Evolutionary conservation across 1,284 basidiomycete species (phyloP), one percentile per base, ranked within the genome.

Genomic region (Amylostereum areolatum): DNA sequence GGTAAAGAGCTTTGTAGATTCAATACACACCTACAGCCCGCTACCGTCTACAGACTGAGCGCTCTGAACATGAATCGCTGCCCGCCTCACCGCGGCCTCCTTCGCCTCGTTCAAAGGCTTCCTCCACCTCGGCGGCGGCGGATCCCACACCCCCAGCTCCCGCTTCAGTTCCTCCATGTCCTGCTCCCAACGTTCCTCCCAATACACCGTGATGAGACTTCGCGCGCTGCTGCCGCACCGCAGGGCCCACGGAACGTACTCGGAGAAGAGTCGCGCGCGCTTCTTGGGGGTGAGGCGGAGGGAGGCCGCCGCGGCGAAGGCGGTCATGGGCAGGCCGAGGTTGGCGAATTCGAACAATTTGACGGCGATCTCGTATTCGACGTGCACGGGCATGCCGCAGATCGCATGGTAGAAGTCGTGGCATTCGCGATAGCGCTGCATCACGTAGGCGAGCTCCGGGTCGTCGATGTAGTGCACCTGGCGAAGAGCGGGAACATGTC

Each of bases 351-450:
- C 96, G 63, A 99, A 94, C 57, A 85, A 89, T 67, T 99, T 99
- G 66, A 99, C 82, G 1, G 94, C 89, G n/a, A 98, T 80, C 67
- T 99, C 97, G 49, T 89, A 92, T 48, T 90, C 83, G 58, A 96
- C 86, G 52, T 86, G 88, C 46, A 97, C 92, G 0, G 93, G 94
- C 28, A 97, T 79, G 52, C 83, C 83, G 65, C 85, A 83, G 49
- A 98, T 79, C 52, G 91, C 86, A 62, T 98, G 96, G 65, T 97
- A 97, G 60, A 97, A 87, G 69, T 98, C 92, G 69, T 98, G 96
- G 57, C 90, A 96, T 71, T 99, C 95, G 35, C 97, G 88, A 66
- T 99, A 99, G 40, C 97, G 86, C 59, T 97, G 92, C 86, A 99
- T 94, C 49, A 98, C 92, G 66, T 97, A 97, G 29, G 94, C 94